Base-by-base conservation (phyloP, 163 green algal genomes). In the Smithsoniella earleae region DNA sequence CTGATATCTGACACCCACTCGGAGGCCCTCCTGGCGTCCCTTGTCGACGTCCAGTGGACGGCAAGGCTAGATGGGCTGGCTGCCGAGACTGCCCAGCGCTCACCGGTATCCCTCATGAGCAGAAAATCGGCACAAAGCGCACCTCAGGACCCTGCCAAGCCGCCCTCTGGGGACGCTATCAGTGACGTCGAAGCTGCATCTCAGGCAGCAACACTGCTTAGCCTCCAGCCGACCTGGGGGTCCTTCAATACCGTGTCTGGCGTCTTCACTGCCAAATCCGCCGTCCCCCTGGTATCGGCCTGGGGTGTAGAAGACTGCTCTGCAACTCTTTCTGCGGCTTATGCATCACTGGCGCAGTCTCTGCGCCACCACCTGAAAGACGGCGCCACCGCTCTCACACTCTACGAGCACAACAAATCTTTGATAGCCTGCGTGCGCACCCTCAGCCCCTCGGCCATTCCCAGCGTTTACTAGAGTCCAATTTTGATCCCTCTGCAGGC, bases 301-400 rank as follows among this genome's bases (percentile, higher is more conserved):
- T 69, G 58, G 58, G 58, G 58, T 33, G 25, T 69, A 16, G n/a
- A 69, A 34, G 58, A 69, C 58, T 69, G 58, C 58, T 30, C 58
- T 5, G 58, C 27, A 18, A 69, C 58, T 8, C 58, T 69, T 5
- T n/a, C 58, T 4, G 20, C 58, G n/a, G 58, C 58, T 30, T 69
- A 38, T 38, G 58, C 30, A 5, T 30, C 34, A n/a, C 27, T 69
- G 58, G 58, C 58, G 58, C 27, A 43, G 58, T 45, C 58, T 30
- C 58, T 69, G 58, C 27, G 43, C 18, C 30, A 69, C 30, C 58
- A 31, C 30, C 58, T 18, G 27, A 31, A 5, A 6, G 58, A 69
- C 58, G 58, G 58, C 58, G 25, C 5, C 30, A 31, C 58, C 27
- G 58, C 58, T 4, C 18, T 69, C 30, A 3, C n/a, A 1, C 58